phyloP scores from a whole-genome alignment of 169 alveolate species.

The Plasmodium knowlesi region DNA sequence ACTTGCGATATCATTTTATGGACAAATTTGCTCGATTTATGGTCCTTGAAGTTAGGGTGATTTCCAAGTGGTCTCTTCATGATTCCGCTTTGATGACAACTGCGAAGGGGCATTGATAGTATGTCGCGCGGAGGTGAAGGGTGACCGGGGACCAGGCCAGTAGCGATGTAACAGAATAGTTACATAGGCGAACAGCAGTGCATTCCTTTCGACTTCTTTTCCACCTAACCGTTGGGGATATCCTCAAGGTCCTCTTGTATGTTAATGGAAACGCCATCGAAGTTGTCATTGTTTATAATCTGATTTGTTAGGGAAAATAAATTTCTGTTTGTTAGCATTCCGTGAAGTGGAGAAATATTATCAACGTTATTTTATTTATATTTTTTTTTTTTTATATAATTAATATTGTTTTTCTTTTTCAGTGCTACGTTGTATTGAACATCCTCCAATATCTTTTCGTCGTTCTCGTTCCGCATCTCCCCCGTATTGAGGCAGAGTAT shows the following conservation, averaged over 20 bases:
- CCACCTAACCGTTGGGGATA: conserved; percentile 45
- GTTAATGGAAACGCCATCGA: conserved; percentile 54
- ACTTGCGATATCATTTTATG: not conserved
- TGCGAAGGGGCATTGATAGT: not conserved
- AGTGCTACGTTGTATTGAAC: conserved; percentile 31
- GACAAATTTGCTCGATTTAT: not conserved
- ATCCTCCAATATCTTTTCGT: conserved; percentile 51
- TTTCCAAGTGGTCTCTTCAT: not conserved
- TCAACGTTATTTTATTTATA: not conserved
- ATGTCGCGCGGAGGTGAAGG: not conserved
- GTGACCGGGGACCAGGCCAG: not conserved
- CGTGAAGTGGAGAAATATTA: not conserved
- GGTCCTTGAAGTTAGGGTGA: not conserved
- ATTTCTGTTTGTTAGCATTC: not conserved
- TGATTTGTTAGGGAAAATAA: not conserved
- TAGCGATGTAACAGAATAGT: not conserved
- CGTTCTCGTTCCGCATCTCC: conserved; percentile 55
- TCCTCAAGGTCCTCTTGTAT: conserved; percentile 54
- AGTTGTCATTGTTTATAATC: conserved; percentile 57
- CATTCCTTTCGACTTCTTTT: not conserved
- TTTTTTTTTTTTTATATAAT: not conserved
- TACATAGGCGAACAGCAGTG: not conserved
- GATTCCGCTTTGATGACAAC: conserved; percentile 56
- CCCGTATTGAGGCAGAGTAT: conserved; percentile 65
- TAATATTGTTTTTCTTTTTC: not conserved